These are phyloP conservation scores for Erucastrum elatum DNA, from an alignment of 345 rosid species.

Conservation along the genomic window DNA sequence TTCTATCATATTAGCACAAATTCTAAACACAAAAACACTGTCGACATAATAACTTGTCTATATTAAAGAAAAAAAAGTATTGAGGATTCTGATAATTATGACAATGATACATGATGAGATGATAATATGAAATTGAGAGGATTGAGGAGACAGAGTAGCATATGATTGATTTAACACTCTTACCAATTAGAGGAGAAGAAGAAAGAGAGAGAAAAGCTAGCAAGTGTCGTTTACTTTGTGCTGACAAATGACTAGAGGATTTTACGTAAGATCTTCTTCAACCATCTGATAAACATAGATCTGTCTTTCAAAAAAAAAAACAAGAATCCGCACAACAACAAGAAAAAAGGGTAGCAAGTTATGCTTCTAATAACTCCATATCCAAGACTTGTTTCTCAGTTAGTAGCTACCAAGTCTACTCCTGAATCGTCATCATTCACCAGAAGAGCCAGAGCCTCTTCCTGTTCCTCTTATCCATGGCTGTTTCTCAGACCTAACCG, in stretches of 20 bases:
- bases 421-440: constrained; percentile 9
- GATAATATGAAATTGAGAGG: constrained; percentile 8
- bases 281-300: not conserved
- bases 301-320: not conserved
- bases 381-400: constrained; percentile 27
- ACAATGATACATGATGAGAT: not conserved
- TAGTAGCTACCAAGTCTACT: constrained; percentile 14
- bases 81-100: no score
- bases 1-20: not conserved
- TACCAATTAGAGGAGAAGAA: constrained; percentile 14
- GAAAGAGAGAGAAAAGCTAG: not conserved
- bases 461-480: not conserved
- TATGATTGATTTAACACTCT: constrained; percentile 6
- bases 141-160: not conserved
- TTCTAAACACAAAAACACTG: not conserved
- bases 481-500: constrained; percentile 16
- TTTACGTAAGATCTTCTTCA: constrained; percentile 11
- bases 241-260: not conserved
- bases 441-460: constrained; percentile 22
- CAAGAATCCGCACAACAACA: not conserved
- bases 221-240: constrained; percentile 1
- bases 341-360: not conserved
- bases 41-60: not conserved
- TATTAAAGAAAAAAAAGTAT: no score
- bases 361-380: constrained; percentile 25